A percentile compares a stretch with the other conserved stretches of the same genome.
Conservation (phyloP, 306 rosid species). For the Fragaria vesca region DNA sequence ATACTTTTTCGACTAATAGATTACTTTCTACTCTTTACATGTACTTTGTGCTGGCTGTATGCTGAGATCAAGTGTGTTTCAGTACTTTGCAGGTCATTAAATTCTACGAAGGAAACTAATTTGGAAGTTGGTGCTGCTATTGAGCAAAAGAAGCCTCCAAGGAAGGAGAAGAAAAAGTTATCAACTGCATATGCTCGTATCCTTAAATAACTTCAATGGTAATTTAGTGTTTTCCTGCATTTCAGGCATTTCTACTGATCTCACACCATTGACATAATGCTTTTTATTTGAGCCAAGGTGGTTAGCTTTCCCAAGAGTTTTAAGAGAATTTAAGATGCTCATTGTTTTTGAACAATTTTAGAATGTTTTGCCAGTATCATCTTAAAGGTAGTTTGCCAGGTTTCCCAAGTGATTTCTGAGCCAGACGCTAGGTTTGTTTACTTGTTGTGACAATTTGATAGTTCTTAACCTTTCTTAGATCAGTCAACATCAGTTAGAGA, state of each 20-base stretch:
- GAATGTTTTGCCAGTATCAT: background rate
- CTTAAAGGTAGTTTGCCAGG: constrained; percentile 12
- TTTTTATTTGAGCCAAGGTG: background rate
- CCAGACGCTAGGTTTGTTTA: constrained; percentile 20
- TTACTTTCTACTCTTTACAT: constrained; percentile 18
- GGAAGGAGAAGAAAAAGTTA: constrained; percentile 78
- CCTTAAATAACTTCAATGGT: constrained; percentile 31
- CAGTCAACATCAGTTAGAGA: constrained; percentile 46
- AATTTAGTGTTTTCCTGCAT: constrained; percentile 1
- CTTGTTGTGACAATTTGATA: constrained; percentile 23
- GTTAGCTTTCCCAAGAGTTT: background rate
- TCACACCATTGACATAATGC: background rate
- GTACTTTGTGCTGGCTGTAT: constrained; percentile 24
- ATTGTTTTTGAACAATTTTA: background rate
- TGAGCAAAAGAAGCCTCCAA: constrained; percentile 59
- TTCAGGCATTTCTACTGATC: background rate
- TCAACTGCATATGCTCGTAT: constrained; percentile 60
- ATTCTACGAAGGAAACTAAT: constrained; percentile 41
- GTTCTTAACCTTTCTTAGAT: constrained; percentile 58
- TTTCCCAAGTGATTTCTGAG: background rate
- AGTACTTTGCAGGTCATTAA: constrained; percentile 78
- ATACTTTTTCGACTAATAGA: background rate
- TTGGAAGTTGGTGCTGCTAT: constrained; percentile 54
- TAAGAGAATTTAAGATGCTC: background rate
- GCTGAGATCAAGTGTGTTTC: constrained; percentile 37